Evolutionary conservation across 371 early-diverging fungal genomes (phyloP).

Genomic region (Dentiscutata heterogama): DNA sequence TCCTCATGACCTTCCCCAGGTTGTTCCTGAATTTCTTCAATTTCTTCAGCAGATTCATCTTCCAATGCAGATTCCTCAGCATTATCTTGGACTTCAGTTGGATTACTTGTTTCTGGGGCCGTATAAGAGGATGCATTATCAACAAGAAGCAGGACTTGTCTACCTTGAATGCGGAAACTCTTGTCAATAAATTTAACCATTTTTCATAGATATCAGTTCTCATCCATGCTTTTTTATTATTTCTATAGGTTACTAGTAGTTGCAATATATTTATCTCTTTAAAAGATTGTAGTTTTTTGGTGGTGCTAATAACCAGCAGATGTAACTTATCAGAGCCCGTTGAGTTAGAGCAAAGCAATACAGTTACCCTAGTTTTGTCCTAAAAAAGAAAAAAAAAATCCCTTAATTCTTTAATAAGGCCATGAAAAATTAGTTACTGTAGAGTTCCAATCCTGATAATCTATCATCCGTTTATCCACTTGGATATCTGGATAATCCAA

Average conservation of each 20-base stretch:
- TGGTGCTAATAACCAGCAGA: conserved; percentile 40
- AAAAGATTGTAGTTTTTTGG: background rate
- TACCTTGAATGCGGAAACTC: background rate
- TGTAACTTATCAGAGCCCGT: conserved; percentile 38
- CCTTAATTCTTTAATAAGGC: too few relatives aligned
- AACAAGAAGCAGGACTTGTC: conserved; percentile 11
- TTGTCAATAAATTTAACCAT: background rate
- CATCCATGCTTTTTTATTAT: conserved; percentile 46
- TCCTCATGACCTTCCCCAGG: too few relatives aligned
- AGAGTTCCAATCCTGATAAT: too few relatives aligned
- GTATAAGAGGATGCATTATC: conserved; percentile 1
- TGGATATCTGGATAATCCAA: too few relatives aligned
- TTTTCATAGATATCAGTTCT: background rate
- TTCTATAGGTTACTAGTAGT: conserved; percentile 26
- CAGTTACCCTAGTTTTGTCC: conserved; percentile 32
- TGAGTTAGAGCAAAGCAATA: conserved; percentile 42
- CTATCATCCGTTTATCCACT: too few relatives aligned
- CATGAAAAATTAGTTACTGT: too few relatives aligned
- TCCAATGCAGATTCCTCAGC: too few relatives aligned
- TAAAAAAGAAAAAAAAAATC: too few relatives aligned
- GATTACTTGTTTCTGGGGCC: too few relatives aligned
- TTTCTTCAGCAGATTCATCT: too few relatives aligned
- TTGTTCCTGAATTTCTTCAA: too few relatives aligned
- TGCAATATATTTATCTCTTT: background rate
- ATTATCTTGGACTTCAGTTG: too few relatives aligned